phyloP scores from a whole-genome alignment of 495 filamentous ascomycete species.

The Penicillium antarcticum region DNA sequence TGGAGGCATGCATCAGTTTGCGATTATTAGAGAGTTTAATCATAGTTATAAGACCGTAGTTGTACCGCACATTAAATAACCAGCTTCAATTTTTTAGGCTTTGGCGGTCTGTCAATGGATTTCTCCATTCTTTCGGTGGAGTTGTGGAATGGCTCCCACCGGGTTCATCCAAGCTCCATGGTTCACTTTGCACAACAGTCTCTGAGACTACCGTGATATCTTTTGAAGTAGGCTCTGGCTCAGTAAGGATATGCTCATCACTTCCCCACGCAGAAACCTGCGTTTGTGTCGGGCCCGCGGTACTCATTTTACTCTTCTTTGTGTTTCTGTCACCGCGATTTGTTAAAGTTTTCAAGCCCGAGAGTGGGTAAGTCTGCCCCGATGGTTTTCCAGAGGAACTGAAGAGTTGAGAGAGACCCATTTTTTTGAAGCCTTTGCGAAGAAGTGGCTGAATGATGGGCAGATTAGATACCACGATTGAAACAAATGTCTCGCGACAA shows the following conservation, averaged over 20 bases:
- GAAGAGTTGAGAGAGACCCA: conserved; percentile 30
- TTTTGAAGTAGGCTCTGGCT: conserved; percentile 6
- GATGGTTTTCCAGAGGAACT: conserved; percentile 19
- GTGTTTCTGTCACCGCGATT: conserved; percentile 6
- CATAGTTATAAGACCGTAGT: no score
- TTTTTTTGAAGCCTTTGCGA: conserved; percentile 27
- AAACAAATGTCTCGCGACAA: conserved; percentile 56
- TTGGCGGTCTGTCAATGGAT: background rate
- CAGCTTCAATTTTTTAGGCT: background rate
- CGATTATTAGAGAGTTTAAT: no score
- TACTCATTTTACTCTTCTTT: conserved; percentile 12
- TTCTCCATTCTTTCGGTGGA: conserved; percentile 14
- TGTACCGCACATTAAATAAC: background rate
- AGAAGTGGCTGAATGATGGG: conserved; percentile 55
- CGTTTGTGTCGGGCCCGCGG: conserved; percentile 9
- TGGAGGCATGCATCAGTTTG: no score
- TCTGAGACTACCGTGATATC: conserved; percentile 33
- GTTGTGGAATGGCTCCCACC: background rate
- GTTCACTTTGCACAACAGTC: conserved; percentile 27
- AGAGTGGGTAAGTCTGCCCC: conserved; percentile 17
- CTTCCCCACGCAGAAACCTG: conserved; percentile 26
- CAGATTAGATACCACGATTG: conserved; percentile 51
- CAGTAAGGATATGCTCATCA: conserved; percentile 27
- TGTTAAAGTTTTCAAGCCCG: conserved; percentile 13
- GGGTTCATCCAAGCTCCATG: conserved; percentile 6